Conservation (phyloP, 2,329 filamentous ascomycete genomes). For the Aspergillus tamarii region DNA sequence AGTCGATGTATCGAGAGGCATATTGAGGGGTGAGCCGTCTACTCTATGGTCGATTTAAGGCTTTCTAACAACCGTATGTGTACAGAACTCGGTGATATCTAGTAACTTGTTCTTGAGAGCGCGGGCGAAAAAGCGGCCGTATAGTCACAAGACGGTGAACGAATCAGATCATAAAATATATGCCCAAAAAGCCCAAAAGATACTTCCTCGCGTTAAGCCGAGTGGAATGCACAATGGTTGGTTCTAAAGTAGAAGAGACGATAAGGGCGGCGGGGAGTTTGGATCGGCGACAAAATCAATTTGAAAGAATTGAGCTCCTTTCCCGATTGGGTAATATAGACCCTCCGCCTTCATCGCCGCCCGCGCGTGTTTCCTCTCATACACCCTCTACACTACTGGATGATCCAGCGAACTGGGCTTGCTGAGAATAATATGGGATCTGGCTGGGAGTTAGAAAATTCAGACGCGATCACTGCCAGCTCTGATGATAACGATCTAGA, state of each 20-base stretch:
- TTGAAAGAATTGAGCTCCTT: conserved; percentile 12
- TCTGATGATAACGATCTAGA: conserved; percentile 50
- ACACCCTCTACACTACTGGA: neutral
- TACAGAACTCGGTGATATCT: conserved; percentile 1
- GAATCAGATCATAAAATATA: neutral
- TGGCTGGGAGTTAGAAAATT: conserved; percentile 28
- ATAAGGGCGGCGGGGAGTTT: neutral
- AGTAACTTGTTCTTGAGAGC: neutral
- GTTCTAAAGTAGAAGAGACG: neutral
- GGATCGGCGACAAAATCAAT: conserved; percentile 10
- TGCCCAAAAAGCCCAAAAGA: neutral
- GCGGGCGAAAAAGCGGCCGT: neutral
- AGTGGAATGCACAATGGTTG: neutral
- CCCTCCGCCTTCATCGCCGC: conserved; percentile 22
- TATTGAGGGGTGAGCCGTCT: conserved; percentile 45
- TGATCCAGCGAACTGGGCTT: neutral
- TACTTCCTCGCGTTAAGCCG: neutral
- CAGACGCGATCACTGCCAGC: conserved; percentile 32
- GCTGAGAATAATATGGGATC: conserved; percentile 28
- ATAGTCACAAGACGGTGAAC: neutral
- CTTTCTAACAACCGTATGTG: neutral
- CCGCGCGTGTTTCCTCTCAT: neutral
- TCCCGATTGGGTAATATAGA: conserved; percentile 6
- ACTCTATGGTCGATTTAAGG: conserved; percentile 1
- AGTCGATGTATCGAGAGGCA: conserved; percentile 94